phyloP scores from a whole-genome alignment of 2,329 filamentous ascomycete species.

The Plenodomus biglobosus region DNA sequence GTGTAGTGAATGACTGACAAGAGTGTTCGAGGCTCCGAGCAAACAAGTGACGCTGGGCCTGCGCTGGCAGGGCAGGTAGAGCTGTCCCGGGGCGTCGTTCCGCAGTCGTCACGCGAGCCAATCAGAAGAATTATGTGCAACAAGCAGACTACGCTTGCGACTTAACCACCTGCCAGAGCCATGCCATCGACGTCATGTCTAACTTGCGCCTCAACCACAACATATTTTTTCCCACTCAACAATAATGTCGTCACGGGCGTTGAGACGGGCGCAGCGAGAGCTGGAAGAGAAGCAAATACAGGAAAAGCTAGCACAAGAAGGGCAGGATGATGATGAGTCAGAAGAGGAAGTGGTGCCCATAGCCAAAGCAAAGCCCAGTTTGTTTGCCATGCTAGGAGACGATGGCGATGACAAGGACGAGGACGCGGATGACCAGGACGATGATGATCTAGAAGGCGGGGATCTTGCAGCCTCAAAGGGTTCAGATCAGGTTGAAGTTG shows the following conservation, averaged over 20 bases:
- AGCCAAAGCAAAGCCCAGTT: constrained; percentile 43
- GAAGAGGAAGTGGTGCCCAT: constrained; percentile 41
- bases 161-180: constrained; percentile 8
- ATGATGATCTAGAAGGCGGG: constrained; percentile 39
- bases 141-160: constrained; percentile 7
- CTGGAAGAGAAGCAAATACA: constrained; percentile 59
- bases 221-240: constrained; percentile 2
- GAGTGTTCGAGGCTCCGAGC: constrained; percentile 8
- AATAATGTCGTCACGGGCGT: constrained; percentile 65
- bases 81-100: background rate
- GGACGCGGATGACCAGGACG: constrained; percentile 39
- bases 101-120: background rate
- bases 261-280: constrained; percentile 65
- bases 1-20: constrained; percentile 13
- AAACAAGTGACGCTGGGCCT: constrained; percentile 2
- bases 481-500: constrained; percentile 26
- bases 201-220: constrained; percentile 7
- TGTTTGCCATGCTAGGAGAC: constrained; percentile 51
- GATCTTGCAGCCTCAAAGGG: constrained; percentile 37
- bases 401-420: constrained; percentile 45
- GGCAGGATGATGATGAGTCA: constrained; percentile 38
- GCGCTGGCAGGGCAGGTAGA: constrained; percentile 6
- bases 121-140: background rate
- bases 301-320: constrained; percentile 39
- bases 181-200: constrained; percentile 22